Base-by-base conservation (phyloP, 331 rosid species). In the Pyracantha coccinea region DNA sequence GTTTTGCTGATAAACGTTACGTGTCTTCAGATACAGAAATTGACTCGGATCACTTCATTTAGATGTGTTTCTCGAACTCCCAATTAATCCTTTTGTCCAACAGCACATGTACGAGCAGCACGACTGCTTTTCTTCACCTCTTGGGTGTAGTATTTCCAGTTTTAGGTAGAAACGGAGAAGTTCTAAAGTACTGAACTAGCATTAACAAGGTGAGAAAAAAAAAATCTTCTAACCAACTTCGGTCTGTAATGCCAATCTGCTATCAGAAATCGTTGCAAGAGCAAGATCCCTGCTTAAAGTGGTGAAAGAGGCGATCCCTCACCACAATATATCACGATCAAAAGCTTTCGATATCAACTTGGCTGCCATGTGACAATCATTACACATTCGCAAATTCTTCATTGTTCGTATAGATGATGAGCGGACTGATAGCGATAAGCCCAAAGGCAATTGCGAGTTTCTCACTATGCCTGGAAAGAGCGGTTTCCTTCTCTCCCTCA, bases 391-490 rank as follows among this genome's bases (percentile, higher is more conserved):
- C 73, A 84, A 72, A 57, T 87, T 87, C 83, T 87, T 85, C 29
- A 85, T 78, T 52, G 85, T 85, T 71, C 86, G 76, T 32, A 87
- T 82, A 55, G 87, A 81, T 6, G 75, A 47, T 19, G 89, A 27
- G 84, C 29, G 85, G 85, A 71, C 72, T 66, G 47, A 47, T 85
- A 68, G 72, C 11, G 28, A 87, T 75, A 25, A 87, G 89, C 61
- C 88, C 91, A 16, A 87, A 84, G 73, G 88, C 91, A 53, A 87
- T 78, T 12, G 91, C 88, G 23, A 87, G 85, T 76, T 87, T 87
- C 80, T 84, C 89, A 66, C 87, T 84, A 24, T 84, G 91, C 77
- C 84, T 84, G 59, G 75, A 79, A 44, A 82, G 74, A 58, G 82
- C 71, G 50, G 84, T 82, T 80, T 84, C 89, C 85, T 82, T 84